Conservation (phyloP, 768 basidiomycete species). For the Auricularia cornea region DNA sequence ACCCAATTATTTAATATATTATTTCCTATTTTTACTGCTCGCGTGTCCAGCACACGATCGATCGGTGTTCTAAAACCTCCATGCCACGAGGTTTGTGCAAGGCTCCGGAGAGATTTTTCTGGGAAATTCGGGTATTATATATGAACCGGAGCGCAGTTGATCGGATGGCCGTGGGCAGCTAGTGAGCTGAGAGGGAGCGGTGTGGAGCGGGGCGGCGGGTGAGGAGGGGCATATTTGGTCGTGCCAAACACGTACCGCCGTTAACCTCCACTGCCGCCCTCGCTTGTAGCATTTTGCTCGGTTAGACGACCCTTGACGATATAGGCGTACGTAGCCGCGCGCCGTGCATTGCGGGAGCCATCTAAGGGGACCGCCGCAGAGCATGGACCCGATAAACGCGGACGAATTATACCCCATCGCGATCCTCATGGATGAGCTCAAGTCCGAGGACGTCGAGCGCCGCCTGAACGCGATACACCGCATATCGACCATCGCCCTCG, state of each 20-base stretch:
- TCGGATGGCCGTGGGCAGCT: no score
- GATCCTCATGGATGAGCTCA: constrained; percentile 95
- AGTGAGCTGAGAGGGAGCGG: no score
- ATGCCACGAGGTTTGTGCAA: no score
- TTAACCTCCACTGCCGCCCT: not conserved
- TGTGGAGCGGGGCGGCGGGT: no score
- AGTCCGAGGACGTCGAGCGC: constrained; percentile 91
- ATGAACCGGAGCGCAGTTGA: no score
- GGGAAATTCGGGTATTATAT: no score
- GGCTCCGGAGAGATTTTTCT: no score
- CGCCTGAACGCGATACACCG: constrained; percentile 95
- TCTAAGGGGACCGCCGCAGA: not conserved
- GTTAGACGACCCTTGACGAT: not conserved
- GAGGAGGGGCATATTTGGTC: not conserved
- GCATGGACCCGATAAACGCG: constrained; percentile 6
- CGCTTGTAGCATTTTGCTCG: not conserved
- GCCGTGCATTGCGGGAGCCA: not conserved
- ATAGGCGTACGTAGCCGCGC: not conserved
- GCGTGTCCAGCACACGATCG: no score
- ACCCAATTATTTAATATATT: no score
- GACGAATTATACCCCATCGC: constrained; percentile 85
- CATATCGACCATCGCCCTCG: constrained; percentile 95
- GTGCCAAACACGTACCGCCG: not conserved
- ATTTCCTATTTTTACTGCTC: no score
- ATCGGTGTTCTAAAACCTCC: no score